Conservation (phyloP, 441 rosid species). For the Gossypium davidsonii region DNA sequence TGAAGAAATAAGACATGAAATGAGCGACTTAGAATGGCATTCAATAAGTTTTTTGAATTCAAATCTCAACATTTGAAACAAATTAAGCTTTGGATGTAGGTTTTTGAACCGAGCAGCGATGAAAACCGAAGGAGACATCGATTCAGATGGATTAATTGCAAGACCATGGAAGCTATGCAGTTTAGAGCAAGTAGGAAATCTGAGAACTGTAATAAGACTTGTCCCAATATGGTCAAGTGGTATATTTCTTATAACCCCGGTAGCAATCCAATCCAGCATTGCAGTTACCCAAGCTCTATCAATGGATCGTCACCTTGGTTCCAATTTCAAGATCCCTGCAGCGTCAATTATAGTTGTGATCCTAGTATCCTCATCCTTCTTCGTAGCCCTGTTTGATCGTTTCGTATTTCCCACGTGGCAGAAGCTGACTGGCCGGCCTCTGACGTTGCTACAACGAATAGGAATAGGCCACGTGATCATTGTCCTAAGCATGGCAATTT, state of each 20-base stretch:
- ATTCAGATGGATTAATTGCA: constrained; percentile 20
- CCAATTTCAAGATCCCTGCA: constrained; percentile 38
- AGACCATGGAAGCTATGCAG: constrained; percentile 33
- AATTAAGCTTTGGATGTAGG: constrained; percentile 7
- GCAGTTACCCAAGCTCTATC: constrained; percentile 40
- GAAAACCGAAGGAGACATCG: constrained; percentile 30
- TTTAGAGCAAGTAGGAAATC: constrained; percentile 35
- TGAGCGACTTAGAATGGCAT: neutral
- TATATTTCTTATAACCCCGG: constrained; percentile 22
- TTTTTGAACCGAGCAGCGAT: constrained; percentile 33
- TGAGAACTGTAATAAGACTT: constrained; percentile 22
- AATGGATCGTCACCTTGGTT: constrained; percentile 33
- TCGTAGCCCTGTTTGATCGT: constrained; percentile 26
- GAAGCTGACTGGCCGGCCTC: constrained; percentile 17
- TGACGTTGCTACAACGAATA: constrained; percentile 26
- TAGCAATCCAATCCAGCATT: constrained; percentile 28
- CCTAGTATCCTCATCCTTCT: constrained; percentile 18
- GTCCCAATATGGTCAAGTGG: constrained; percentile 27
- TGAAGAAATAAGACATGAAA: neutral
- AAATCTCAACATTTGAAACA: neutral
- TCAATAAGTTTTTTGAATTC: neutral
- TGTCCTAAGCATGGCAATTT: constrained; percentile 27
- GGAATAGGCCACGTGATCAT: constrained; percentile 41
- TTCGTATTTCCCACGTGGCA: constrained; percentile 26
- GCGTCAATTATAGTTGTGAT: constrained; percentile 30